Base-by-base conservation (phyloP, 1,139 yeast genomes). In the Taiozyma sp. region DNA sequence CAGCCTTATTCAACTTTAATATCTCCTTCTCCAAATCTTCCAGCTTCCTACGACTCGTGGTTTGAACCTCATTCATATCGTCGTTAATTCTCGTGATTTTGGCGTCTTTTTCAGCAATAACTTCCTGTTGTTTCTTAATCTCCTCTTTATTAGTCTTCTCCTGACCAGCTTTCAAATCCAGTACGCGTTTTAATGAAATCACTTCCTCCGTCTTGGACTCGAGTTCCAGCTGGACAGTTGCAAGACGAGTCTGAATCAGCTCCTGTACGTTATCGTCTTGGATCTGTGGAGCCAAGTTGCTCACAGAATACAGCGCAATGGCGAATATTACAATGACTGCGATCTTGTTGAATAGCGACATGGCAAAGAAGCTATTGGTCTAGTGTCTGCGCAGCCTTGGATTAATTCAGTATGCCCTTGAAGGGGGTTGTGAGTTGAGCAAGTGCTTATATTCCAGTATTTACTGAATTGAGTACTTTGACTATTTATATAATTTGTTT, bases 251-350 rank as follows among this genome's bases (percentile, higher is more conserved):
- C 13, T 38, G 34, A 14, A 45, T 29, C 6, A 34, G 13, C 2
- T 16, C 19, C 22, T 43, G 46, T 8, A 46, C 44, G 24, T 46
- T 43, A n/a, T 45, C 44, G 4, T 45, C 48, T 4, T 34, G 23
- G 3, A 36, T 28, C 28, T 42, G 22, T 28, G 51, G 48, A n/a
- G 34, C 10, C 4, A 43, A 14, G 4, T n/a, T 27, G 4, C 30
- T 14, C 3, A 48, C 16, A 2, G 45, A 42, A 14, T 34, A 30
- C 22, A 48, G 28, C 6, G 40, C 13, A 4, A 45, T 30, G 5
- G 27, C 29, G 10, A 43, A 36, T 5, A 48, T 13, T 12, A 42
- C 29, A 9, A 45, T 12, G 4, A 48, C 48, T 8, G 34, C 46
- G 9, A 45, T 8, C 22, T 28, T 41, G 32, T 40, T 40, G 40